Evolutionary conservation across 495 filamentous ascomycete species (phyloP), one percentile per base, ranked within the genome.

Genomic region (Xylaria telfairii): DNA sequence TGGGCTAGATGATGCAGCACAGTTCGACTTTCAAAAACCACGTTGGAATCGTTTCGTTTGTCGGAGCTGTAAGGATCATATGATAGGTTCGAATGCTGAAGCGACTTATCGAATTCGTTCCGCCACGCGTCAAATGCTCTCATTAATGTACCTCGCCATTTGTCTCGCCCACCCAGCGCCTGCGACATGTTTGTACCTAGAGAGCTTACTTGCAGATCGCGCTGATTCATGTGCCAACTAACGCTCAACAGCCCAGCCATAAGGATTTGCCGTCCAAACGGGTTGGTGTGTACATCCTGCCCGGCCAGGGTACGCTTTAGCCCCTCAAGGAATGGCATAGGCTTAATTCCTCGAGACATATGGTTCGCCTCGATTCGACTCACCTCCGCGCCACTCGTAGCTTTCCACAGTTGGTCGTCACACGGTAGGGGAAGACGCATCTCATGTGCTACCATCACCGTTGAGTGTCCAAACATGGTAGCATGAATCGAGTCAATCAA

Each of bases 401-500:
- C 96, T 47, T 93, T 93, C 96, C 96, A 99, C 28, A 98, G 81
- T 32, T 92, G 89, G 78, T 98, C 96, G 73, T 98, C 96, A 76
- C 96, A 98, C 15, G 96, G 96, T 32, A 99, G 82, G 1, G 96
- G 93, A 12, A 98, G 84, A 28, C 93, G 90, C 85, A 99, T 93
- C 81, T 99, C 96, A 78, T 97, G 94, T 4, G 96, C 94, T 17
- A 97, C 94, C 94, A 98, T 97, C 39, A 96, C 95, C 3, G 94
- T 95, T 21, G 94, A 95, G 79, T 99, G 96, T 0, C 96, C 96
- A 80, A 98, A 99, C 92, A 99, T 97, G 51, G 93, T 98, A 4
- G 95, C 94, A 81, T 99, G 96, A 7, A 93, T 96, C 3, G 95
- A 96, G 78, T 99, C 96, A 65, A 97, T 90, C 28, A 99, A 91